Evolutionary conservation across 2,329 filamentous ascomycete species (phyloP), one percentile per base, ranked within the genome.

Genomic region (Thelonectria discophora): DNA sequence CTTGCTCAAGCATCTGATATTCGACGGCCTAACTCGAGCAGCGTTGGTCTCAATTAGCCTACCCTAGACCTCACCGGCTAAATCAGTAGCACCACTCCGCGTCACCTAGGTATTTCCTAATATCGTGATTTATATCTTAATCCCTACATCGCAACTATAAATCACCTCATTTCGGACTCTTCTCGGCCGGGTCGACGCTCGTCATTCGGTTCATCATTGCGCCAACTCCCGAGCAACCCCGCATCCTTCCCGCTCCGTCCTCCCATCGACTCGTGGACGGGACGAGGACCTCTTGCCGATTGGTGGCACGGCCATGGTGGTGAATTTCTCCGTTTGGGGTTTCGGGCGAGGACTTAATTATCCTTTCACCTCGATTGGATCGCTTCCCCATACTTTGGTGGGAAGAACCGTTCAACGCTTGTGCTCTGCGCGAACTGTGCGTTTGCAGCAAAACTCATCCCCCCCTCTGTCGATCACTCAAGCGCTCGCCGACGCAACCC

Each of bases 251-350:
- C 51, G 39, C 39, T 46, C 39, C 39, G 21, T n/a, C n/a, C 21
- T 15, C 45, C 54, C 54, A 43, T 42, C 15, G 13, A 21, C 21
- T 40, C 40, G n/a, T 46, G 51, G 18, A n/a, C 51, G 42, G 32
- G 42, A 32, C 8, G 8, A 56, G 34, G 21, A 32, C 30, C n/a
- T 24, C 27, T 5, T 24, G n/a, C 58, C 58, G 52, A 60, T 60
- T 60, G 58, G 58, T 60, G 58, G 58, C 47, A 46, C 30, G 40
- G 9, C 12, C 13, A n/a, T 30, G n/a, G 18, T 21, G 17, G 10
- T 40, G 37, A 52, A 52, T 60, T 60, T 56, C 47, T 60, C 58
- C 58, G 58, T 37, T 46, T 37, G 40, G 20, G 39, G 39, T 6
- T 24, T 24, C 32, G 27, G 42, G 30, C 32, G 42, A 45, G 20